Base-by-base conservation (phyloP, 208 protist species). In the Vickermania spadyakhi region DNA sequence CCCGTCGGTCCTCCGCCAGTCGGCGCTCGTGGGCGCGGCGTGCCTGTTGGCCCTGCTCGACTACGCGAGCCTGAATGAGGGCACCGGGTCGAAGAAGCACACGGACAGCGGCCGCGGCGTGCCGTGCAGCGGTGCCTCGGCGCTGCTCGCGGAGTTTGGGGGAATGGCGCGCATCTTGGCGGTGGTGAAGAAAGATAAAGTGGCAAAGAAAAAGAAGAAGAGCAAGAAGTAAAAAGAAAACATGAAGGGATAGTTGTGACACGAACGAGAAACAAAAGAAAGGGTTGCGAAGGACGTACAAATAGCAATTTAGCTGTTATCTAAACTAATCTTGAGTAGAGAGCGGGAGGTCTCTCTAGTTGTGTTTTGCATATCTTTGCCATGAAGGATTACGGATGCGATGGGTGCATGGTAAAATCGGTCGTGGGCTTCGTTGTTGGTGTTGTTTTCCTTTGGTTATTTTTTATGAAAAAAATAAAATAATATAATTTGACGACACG, bases 31-130 rank as follows among this genome's bases (percentile, higher is more conserved):
- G 11, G 84, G 87, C 11, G 72, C 62, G 41, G 75, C 84, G 56
- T 88, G 79, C 55, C 23, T 89, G 52, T 56, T 89, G 49, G 73
- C 87, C 26, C 64, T 94, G 67, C 65, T 81, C 14, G 84, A 94
- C 64, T 94, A 94, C 72, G 30, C 52, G 13, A 49, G 31, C 14
- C 25, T 27, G 4, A 3, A 42, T 1, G 27, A 29, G 27, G 27
- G 55, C 11, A 2, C 54, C 11, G 3, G 18, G 27, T 36, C 36
- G 25, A 27, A 29, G 13, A n/a, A 18, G 22, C 5, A 56, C 14
- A 28, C 26, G 52, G 11, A 56, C 26, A 5, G 52, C 11, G 52
- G 5, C 26, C n/a, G n/a, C n/a, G n/a, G n/a, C n/a, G n/a, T n/a
- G n/a, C n/a, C n/a, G n/a, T n/a, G n/a, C n/a, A n/a, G n/a, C n/a